A percentile compares a stretch with the other conserved stretches of the same genome.
These are phyloP conservation scores for Aspergillus sergii DNA, from an alignment of 2,329 filamentous ascomycete genomes.

Conservation along the genomic window DNA sequence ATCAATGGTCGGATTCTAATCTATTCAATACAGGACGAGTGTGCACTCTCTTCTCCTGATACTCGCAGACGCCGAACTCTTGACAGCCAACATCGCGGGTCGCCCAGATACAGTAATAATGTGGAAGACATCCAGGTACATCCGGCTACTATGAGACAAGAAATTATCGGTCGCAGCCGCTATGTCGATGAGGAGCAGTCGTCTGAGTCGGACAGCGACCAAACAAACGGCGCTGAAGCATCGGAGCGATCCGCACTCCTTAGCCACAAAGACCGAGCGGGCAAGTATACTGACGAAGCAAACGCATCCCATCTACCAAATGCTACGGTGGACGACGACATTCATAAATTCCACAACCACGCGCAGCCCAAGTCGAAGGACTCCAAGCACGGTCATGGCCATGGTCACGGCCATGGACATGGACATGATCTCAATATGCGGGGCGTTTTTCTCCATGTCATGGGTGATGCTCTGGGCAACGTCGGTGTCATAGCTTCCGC, in stretches of 20 bases:
- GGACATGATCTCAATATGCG: slow-evolving; percentile 81
- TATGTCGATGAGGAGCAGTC: slow-evolving; percentile 59
- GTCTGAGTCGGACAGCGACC: slow-evolving; percentile 60
- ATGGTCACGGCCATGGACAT: slow-evolving; percentile 36
- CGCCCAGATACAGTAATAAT: slow-evolving; percentile 52
- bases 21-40: slow-evolving; percentile 30
- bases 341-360: slow-evolving; percentile 78
- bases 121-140: slow-evolving; percentile 79
- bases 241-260: slow-evolving; percentile 47
- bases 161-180: slow-evolving; percentile 77
- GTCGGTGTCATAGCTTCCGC: slow-evolving; percentile 61
- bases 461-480: slow-evolving; percentile 52
- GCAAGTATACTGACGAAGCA: slow-evolving; percentile 38
- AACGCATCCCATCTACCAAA: slow-evolving; percentile 15
- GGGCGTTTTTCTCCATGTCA: slow-evolving; percentile 68
- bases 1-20: slow-evolving; percentile 6
- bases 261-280: slow-evolving; percentile 44
- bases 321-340: slow-evolving; percentile 33
- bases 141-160: slow-evolving; percentile 85
- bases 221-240: slow-evolving; percentile 51
- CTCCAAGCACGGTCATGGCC: slow-evolving; percentile 50
- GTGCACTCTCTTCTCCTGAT: slow-evolving; percentile 30
- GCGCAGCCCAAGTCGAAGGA: slow-evolving; percentile 65
- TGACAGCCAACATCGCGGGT: slow-evolving; percentile 29
- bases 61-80: slow-evolving; percentile 33